Percentiles rank a stretch among this genome's conserved stretches.
Evolutionary conservation across 2,329 filamentous ascomycete species (phyloP).

Genomic region (Pseudogymnoascus sp.): DNA sequence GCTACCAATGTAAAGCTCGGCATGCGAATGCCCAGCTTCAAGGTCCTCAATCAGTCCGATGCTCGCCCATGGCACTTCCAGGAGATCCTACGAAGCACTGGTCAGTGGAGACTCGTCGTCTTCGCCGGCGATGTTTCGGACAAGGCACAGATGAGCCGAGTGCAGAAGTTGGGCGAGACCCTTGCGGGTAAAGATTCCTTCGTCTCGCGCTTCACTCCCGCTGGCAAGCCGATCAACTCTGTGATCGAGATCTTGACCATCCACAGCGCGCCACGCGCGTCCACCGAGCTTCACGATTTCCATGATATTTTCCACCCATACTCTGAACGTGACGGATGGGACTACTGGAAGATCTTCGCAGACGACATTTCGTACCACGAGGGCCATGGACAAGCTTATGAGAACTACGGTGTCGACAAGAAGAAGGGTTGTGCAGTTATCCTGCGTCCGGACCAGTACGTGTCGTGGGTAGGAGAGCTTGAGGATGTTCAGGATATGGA

Average conservation of each 20-base stretch:
- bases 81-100: slow-evolving; percentile 43
- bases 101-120: slow-evolving; percentile 48
- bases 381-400: slow-evolving; percentile 42
- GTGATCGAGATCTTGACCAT: slow-evolving; percentile 53
- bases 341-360: slow-evolving; percentile 48
- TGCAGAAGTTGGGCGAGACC: slow-evolving; percentile 39
- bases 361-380: slow-evolving; percentile 48
- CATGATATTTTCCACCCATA: slow-evolving; percentile 41
- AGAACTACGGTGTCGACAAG: slow-evolving; percentile 48
- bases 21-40: slow-evolving; percentile 48
- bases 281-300: slow-evolving; percentile 44
- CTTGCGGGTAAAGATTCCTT: slow-evolving; percentile 32
- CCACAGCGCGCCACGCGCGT: slow-evolving; percentile 43
- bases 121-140: slow-evolving; percentile 50
- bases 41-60: slow-evolving; percentile 50
- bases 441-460: slow-evolving; percentile 60
- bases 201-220: slow-evolving; percentile 5
- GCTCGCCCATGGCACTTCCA: slow-evolving; percentile 49
- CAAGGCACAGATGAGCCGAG: slow-evolving; percentile 33
- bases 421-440: slow-evolving; percentile 50
- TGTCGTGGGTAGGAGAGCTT: slow-evolving; percentile 35
- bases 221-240: slow-evolving; percentile 30
- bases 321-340: slow-evolving; percentile 40
- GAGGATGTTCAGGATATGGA: slow-evolving; percentile 29
- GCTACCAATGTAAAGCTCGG: slow-evolving; percentile 25